phyloP scores from a whole-genome alignment of 140 eudicot genomes.

The Senecio squalidus region DNA sequence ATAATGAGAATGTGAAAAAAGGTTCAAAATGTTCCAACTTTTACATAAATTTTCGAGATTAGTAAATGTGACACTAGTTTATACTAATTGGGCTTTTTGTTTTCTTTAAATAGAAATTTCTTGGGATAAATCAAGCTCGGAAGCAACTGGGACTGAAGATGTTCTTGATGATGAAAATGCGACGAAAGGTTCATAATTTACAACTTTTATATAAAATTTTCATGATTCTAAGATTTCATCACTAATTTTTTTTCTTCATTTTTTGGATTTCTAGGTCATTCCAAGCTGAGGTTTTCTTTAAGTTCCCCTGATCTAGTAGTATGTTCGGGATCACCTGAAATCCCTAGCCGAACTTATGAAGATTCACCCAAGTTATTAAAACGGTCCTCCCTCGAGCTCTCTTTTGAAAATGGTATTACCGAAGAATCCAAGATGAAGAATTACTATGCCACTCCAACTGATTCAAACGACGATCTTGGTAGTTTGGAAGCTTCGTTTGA shows the following conservation, averaged over 20 bases:
- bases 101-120: no score
- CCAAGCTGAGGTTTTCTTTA: slow-evolving; percentile 45
- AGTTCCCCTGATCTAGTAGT: slow-evolving; percentile 76
- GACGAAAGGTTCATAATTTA: not conserved
- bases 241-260: not conserved
- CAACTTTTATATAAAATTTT: not conserved
- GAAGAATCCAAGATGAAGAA: slow-evolving; percentile 43
- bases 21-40: no score
- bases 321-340: slow-evolving; percentile 64
- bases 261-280: slow-evolving; percentile 36
- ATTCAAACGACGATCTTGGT: slow-evolving; percentile 31
- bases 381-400: slow-evolving; percentile 51
- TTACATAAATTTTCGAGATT: no score
- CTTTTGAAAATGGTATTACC: slow-evolving; percentile 70
- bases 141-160: no score
- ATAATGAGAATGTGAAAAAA: no score
- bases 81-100: no score
- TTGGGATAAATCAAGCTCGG: no score
- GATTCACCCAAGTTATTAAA: slow-evolving; percentile 44
- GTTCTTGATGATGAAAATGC: not conserved
- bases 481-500: slow-evolving; percentile 63
- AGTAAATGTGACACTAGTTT: no score
- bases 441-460: slow-evolving; percentile 17
- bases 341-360: slow-evolving; percentile 29
- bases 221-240: no score